Conservation (phyloP, 2,329 filamentous ascomycete species). For the Trichoderma sp. region DNA sequence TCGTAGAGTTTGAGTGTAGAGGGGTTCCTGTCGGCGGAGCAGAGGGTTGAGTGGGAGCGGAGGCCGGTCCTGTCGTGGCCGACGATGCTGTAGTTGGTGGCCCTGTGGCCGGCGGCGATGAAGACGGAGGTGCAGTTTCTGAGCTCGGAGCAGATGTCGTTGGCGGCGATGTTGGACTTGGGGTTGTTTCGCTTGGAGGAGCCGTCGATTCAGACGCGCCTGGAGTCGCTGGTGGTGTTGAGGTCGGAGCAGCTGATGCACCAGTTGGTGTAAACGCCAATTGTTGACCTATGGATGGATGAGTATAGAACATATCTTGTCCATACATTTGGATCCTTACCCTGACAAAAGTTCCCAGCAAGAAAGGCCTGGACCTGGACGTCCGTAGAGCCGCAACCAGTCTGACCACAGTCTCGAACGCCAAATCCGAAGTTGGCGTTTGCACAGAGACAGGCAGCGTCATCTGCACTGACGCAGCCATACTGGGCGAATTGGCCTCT, state of each 20-base stretch:
- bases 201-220: background rate
- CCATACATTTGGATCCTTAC: constrained; percentile 9
- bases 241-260: background rate
- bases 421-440: constrained; percentile 28
- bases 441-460: constrained; percentile 41
- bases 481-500: constrained; percentile 25
- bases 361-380: constrained; percentile 30
- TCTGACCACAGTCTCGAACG: constrained; percentile 35
- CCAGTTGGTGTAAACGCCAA: constrained; percentile 12
- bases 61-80: constrained; percentile 2
- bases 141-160: background rate
- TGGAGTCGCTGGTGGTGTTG: background rate
- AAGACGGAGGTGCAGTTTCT: background rate
- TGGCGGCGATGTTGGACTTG: background rate
- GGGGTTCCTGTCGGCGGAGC: constrained; percentile 16
- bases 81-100: constrained; percentile 4
- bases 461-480: constrained; percentile 30
- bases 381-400: constrained; percentile 30
- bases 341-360: constrained; percentile 26
- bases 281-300: constrained; percentile 1
- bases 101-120: background rate
- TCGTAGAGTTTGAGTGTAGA: constrained; percentile 7
- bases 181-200: background rate
- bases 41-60: constrained; percentile 1
- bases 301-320: background rate